These are phyloP conservation scores for Lecanicillium sp. DNA, from an alignment of 2,329 filamentous ascomycete species.

Conservation along the genomic window DNA sequence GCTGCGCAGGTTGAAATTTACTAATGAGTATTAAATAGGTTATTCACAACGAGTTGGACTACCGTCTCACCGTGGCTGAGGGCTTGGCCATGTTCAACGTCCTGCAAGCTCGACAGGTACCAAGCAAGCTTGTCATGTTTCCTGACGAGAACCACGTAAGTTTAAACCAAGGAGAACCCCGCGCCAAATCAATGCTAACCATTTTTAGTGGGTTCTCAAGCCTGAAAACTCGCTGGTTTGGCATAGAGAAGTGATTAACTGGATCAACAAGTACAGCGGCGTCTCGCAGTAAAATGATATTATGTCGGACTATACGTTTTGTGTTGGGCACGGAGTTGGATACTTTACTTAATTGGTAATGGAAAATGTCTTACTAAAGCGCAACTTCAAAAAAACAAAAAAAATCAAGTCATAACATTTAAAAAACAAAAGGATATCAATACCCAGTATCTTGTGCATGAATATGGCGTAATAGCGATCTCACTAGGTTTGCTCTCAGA, in stretches of 20 bases:
- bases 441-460: too few relatives aligned
- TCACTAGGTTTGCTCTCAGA: too few relatives aligned
- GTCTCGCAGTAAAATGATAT: conserved; percentile 18
- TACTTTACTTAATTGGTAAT: too few relatives aligned
- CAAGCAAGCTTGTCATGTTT: conserved; percentile 73
- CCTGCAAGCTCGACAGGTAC: conserved; percentile 64
- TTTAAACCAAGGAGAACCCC: conserved; percentile 1
- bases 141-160: conserved; percentile 60
- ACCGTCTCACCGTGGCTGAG: conserved; percentile 77
- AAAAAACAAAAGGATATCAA: too few relatives aligned
- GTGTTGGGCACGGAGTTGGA: neutral
- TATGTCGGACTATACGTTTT: conserved; percentile 6
- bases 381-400: too few relatives aligned
- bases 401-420: too few relatives aligned
- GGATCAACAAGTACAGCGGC: conserved; percentile 58
- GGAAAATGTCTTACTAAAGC: too few relatives aligned
- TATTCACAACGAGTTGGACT: conserved; percentile 87
- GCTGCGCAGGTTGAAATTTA: conserved; percentile 6
- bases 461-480: too few relatives aligned
- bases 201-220: conserved; percentile 67
- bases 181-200: conserved; percentile 5
- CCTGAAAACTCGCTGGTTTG: conserved; percentile 86
- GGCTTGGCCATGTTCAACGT: conserved; percentile 81
- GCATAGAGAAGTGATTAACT: conserved; percentile 78
- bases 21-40: conserved; percentile 21